Evolutionary conservation across 2,329 filamentous ascomycete genomes (phyloP).

Genomic region (Colletotrichum brevisporum): DNA sequence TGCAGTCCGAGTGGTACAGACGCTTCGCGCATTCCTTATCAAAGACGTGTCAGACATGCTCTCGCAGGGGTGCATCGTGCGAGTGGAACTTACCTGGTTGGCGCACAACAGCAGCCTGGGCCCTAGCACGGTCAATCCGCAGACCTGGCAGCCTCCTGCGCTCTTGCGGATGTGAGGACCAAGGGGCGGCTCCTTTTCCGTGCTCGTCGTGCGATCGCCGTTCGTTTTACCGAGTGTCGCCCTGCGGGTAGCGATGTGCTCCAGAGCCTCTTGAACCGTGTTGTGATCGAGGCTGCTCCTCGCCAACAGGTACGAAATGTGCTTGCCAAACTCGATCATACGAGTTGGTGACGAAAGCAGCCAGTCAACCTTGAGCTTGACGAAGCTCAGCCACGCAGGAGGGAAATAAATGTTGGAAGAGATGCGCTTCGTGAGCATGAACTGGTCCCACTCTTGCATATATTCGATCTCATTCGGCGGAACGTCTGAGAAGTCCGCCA

Average conservation of each 20-base stretch:
- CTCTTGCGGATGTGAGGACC: constrained; percentile 57
- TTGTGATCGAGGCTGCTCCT: constrained; percentile 62
- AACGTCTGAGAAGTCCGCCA: constrained; percentile 71
- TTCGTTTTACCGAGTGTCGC: constrained; percentile 44
- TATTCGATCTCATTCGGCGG: constrained; percentile 69
- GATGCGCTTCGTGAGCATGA: constrained; percentile 65
- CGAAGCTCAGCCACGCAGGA: constrained; percentile 66
- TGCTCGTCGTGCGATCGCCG: constrained; percentile 3
- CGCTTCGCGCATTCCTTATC: constrained; percentile 58
- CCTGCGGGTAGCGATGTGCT: constrained; percentile 59
- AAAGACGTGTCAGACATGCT: background rate
- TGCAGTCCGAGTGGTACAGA: constrained; percentile 65
- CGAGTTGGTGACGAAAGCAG: constrained; percentile 63
- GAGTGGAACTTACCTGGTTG: constrained; percentile 59
- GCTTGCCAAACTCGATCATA: constrained; percentile 69
- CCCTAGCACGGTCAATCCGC: constrained; percentile 63
- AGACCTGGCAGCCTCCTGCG: constrained; percentile 62
- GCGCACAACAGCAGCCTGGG: constrained; percentile 64
- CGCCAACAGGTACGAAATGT: constrained; percentile 65
- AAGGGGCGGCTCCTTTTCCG: constrained; percentile 48
- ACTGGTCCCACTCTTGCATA: constrained; percentile 71
- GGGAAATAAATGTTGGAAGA: constrained; percentile 67
- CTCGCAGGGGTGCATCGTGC: background rate
- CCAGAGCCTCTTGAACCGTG: constrained; percentile 58
- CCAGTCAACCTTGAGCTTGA: constrained; percentile 66